Evolutionary conservation across 371 early-diverging fungal genomes (phyloP).

Genomic region (Chytridium lagenaria): DNA sequence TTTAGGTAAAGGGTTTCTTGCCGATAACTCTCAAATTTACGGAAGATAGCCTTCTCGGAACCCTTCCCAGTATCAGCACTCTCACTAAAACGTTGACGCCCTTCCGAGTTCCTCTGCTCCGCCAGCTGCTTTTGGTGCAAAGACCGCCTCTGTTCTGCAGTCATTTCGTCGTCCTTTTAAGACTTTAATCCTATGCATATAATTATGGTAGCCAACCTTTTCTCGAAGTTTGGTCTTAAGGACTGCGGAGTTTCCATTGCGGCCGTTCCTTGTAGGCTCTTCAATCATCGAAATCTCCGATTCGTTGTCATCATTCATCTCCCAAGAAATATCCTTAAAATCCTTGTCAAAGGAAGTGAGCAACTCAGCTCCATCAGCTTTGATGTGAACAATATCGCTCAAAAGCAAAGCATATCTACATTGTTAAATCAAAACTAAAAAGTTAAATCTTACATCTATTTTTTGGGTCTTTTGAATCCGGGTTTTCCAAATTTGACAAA

Average conservation of each 20-base stretch:
- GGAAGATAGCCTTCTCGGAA: conserved; percentile 74
- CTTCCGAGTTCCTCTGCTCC: conserved; percentile 75
- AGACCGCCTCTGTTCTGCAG: conserved; percentile 76
- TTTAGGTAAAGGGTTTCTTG: conserved; percentile 87
- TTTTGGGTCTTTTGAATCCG: conserved; percentile 61
- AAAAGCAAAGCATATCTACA: conserved; percentile 80
- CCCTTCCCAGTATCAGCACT: conserved; percentile 64
- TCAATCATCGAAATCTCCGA: conserved; percentile 29
- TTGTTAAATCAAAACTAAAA: conserved; percentile 5
- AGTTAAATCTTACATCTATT: conserved; percentile 54
- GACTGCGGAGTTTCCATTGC: conserved; percentile 62
- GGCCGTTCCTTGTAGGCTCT: conserved; percentile 39
- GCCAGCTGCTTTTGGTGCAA: conserved; percentile 90
- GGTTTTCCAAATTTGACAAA: conserved; percentile 82
- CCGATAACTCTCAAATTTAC: conserved; percentile 93
- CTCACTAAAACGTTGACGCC: conserved; percentile 76
- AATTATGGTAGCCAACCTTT: conserved; percentile 61
- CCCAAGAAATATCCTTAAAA: conserved; percentile 70
- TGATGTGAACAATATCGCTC: conserved; percentile 82
- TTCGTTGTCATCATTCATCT: conserved; percentile 62
- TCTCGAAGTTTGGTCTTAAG: conserved; percentile 86
- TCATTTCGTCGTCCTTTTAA: conserved; percentile 70
- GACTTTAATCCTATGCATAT: not conserved
- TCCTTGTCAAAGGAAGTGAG: conserved; percentile 79
- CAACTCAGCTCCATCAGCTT: conserved; percentile 62